Evolutionary conservation across 768 basidiomycete genomes (phyloP), one percentile per base, ranked within the genome.

Genomic region (Tylopilus subfusipes): DNA sequence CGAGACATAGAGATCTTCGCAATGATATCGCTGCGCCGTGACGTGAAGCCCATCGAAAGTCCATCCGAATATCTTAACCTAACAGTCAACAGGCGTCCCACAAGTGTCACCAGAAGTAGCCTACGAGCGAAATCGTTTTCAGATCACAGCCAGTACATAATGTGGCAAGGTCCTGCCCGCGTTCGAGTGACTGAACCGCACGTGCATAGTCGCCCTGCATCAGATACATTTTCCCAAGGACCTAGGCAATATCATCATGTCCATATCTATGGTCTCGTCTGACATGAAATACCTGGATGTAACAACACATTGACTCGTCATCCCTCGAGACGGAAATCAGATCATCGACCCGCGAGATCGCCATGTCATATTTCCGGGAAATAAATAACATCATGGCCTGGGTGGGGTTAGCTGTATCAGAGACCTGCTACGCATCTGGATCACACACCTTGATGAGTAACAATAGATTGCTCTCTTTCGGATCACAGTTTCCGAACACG

Each of bases 41-140:
- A 30, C 2, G 2, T 5, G 12, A 39, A 55, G 49, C 13, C 21
- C 42, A 2, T 56, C 51, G 12, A 59, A 59, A 6, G 2, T 24
- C 54, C 58, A 53, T 38, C 38, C 48, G 11, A 50, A 59, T 53
- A 59, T 46, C 55, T 56, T 30, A 2, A 24, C 19, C 2, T 7
- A 16, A 25, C 13, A n/a, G n/a, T 48, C 6, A 47, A 13, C 3
- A n/a, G n/a, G 38, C 11, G 9, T 11, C 6, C 25, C 11, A 12
- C 12, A 8, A 3, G 3, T 4, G 0, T 19, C 22, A 2, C 4
- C 2, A 25, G 16, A 27, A 25, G 22, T 1, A 46, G 21, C 45
- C 2, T 3, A 46, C 45, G 6, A 46, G 45, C 12, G 30, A 46
- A 12, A 46, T 33, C 3, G 16, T 14, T 19, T 46, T 30, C 19